These are phyloP conservation scores for Astragalus glycyphyllos DNA, from an alignment of 306 rosid genomes.

Conservation along the genomic window DNA sequence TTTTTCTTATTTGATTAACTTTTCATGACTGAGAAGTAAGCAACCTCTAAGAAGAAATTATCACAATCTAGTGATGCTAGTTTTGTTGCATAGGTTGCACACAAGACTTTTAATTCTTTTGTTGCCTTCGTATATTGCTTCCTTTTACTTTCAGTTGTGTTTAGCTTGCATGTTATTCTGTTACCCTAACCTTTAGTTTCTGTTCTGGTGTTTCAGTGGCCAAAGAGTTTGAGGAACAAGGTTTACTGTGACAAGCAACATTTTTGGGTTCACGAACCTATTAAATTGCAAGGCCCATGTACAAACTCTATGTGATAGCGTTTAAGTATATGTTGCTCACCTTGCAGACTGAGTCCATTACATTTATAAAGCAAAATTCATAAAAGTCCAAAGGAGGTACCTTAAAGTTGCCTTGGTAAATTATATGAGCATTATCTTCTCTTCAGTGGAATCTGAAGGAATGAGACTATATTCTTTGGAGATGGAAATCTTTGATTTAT, in stretches of 20 bases:
- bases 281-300: slow-evolving; percentile 35
- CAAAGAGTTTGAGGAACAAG: slow-evolving; percentile 53
- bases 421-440: slow-evolving; percentile 5
- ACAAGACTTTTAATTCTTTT: background rate
- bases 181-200: slow-evolving; percentile 11
- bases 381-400: slow-evolving; percentile 15
- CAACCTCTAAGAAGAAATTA: background rate
- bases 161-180: background rate
- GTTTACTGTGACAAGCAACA: slow-evolving; percentile 55
- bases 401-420: background rate
- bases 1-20: background rate
- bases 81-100: background rate
- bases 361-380: slow-evolving; percentile 13
- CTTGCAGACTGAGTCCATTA: slow-evolving; percentile 24
- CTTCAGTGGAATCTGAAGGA: slow-evolving; percentile 23
- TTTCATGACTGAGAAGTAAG: background rate
- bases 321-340: slow-evolving; percentile 26
- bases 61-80: background rate
- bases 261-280: slow-evolving; percentile 45
- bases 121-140: background rate
- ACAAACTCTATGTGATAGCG: slow-evolving; percentile 38
- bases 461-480: slow-evolving; percentile 1
- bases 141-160: slow-evolving; percentile 1
- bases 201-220: slow-evolving; percentile 59
- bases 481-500: slow-evolving; percentile 26